Evolutionary conservation across 2,329 filamentous ascomycete species (phyloP), one percentile per base, ranked within the genome.

Genomic region (Aspergillus awamori): DNA sequence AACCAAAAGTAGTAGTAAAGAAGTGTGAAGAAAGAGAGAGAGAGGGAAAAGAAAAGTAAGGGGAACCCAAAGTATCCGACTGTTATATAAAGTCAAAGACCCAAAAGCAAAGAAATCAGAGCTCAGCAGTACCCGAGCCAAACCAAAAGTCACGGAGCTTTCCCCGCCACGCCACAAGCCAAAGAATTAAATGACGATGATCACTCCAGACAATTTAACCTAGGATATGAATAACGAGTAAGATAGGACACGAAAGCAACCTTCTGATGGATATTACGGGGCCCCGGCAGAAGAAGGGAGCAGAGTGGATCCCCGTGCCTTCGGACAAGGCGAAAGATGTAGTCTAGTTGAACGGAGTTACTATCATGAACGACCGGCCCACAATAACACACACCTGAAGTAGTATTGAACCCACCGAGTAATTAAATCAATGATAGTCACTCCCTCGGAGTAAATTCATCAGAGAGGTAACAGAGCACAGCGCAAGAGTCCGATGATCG

Each of bases 11-110:
- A 26, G 28, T 8, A 30, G 28, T 30, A 36, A 13, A 13, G 5
- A 36, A 15, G 11, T 36, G 33, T 15, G 17, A 26, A 38, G 41
- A 24, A 22, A 24, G 24, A 13, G 20, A 47, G 48, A 53, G 59
- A 53, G 63, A 61, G 64, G 61, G 62, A 61, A 26, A 22, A 45
- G 43, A 58, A 49, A 43, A 26, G 26, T 39, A 36, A 26, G 39
- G 24, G 54, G 61, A 36, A 36, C 33, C 33, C 33, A 36, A 36
- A 36, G 33, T 36, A 36, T 5, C 33, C 33, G 33, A 36, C 13
- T 13, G 13, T 13, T 36, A 36, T 36, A 36, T 36, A 36, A 36
- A 11, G 10, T 36, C 33, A 10, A 10, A 15, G 11, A 15, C 33
- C 33, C 10, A 36, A 36, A 13, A 36, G 33, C 33, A 36, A 15